Percentiles rank a stretch among this genome's conserved stretches.
phyloP scores from a whole-genome alignment of 495 filamentous ascomycete species.

The Aspergillus panamensis region DNA sequence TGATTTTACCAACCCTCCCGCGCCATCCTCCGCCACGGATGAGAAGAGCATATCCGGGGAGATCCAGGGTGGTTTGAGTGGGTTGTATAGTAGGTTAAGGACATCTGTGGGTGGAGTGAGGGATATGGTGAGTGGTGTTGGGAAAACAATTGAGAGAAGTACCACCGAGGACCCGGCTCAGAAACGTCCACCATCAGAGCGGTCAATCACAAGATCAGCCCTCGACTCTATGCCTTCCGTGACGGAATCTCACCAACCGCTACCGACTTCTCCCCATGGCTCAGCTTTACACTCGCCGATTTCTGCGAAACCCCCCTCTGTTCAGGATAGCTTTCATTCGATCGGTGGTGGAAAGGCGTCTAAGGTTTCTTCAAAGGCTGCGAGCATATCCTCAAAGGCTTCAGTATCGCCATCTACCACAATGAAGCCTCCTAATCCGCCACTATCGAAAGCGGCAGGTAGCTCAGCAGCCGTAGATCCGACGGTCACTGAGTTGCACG shows the following conservation, averaged over 20 bases:
- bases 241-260: slow-evolving; percentile 27
- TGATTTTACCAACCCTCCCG: slow-evolving; percentile 61
- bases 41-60: slow-evolving; percentile 67
- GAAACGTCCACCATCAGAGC: slow-evolving; percentile 30
- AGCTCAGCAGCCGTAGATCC: slow-evolving; percentile 36
- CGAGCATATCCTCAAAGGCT: slow-evolving; percentile 51
- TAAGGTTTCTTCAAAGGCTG: slow-evolving; percentile 52
- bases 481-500: slow-evolving; percentile 53
- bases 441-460: slow-evolving; percentile 47
- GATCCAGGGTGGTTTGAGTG: slow-evolving; percentile 77
- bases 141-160: slow-evolving; percentile 38
- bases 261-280: slow-evolving; percentile 33
- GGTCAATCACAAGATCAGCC: slow-evolving; percentile 27
- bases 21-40: slow-evolving; percentile 52
- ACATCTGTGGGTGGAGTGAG: slow-evolving; percentile 72
- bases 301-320: slow-evolving; percentile 29
- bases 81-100: slow-evolving; percentile 76
- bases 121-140: slow-evolving; percentile 47
- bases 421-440: slow-evolving; percentile 34
- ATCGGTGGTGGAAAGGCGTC: slow-evolving; percentile 44
- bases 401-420: slow-evolving; percentile 45
- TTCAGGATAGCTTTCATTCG: slow-evolving; percentile 35
- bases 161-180: slow-evolving; percentile 23
- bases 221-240: slow-evolving; percentile 16
- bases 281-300: slow-evolving; percentile 45